Conservation (phyloP, 225 moss, liverwort and hornwort genomes). For the Asterella californica region DNA sequence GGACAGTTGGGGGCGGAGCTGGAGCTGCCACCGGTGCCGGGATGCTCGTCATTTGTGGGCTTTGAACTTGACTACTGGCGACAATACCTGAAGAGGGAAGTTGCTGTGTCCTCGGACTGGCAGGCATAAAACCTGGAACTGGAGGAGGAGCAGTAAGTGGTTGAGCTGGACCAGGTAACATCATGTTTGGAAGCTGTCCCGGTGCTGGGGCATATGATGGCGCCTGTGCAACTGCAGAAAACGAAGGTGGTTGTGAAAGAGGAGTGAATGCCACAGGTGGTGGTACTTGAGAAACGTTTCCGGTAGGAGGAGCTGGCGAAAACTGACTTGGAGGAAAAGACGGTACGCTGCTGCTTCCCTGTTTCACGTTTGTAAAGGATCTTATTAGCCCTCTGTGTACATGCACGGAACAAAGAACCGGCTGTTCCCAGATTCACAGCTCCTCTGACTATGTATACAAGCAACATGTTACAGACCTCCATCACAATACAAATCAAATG, state of each 20-base stretch:
- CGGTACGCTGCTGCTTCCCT: constrained; percentile 25
- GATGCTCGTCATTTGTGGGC: constrained; percentile 27
- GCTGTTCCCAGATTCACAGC: not conserved
- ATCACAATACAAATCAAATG: not conserved
- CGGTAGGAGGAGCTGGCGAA: constrained; percentile 7
- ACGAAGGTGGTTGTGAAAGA: constrained; percentile 8
- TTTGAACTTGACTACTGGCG: constrained; percentile 22
- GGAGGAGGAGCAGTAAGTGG: constrained; percentile 23
- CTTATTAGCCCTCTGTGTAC: not conserved
- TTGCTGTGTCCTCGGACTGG: constrained; percentile 31
- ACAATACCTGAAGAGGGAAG: constrained; percentile 11
- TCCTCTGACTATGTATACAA: not conserved
- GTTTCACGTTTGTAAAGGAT: not conserved
- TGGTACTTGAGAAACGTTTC: constrained; percentile 11
- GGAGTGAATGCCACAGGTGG: constrained; percentile 19
- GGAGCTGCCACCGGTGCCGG: constrained; percentile 44
- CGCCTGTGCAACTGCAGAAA: constrained; percentile 7
- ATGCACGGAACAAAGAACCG: not conserved
- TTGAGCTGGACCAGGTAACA: constrained; percentile 28
- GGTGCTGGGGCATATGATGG: not conserved
- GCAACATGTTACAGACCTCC: not conserved
- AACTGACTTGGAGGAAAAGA: constrained; percentile 18
- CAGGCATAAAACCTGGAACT: constrained; percentile 37
- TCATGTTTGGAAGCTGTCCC: constrained; percentile 19
- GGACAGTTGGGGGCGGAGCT: constrained; percentile 63